Percentiles rank a stretch among this genome's conserved stretches.
These are phyloP conservation scores for Rhododendron ferrugineum DNA, from an alignment of 148 eudicot species.

Conservation along the genomic window DNA sequence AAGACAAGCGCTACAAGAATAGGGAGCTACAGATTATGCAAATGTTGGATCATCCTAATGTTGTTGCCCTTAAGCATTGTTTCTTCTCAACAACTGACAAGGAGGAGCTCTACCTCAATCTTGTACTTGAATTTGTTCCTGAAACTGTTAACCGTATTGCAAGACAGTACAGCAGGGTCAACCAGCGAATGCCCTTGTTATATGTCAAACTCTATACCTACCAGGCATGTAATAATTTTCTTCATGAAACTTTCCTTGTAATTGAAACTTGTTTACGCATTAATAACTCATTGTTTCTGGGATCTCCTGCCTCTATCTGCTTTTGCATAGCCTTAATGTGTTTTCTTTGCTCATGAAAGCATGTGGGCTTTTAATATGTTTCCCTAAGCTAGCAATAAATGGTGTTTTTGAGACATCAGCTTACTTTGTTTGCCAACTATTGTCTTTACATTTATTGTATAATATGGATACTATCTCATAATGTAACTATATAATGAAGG, in stretches of 20 bases:
- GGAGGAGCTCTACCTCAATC: constrained; percentile 95
- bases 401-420: neutral
- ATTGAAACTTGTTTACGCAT: neutral
- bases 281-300: neutral
- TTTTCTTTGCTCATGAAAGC: neutral
- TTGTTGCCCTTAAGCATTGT: constrained; percentile 92
- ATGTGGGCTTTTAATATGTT: neutral
- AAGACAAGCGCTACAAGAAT: constrained; percentile 99
- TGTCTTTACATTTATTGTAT: neutral
- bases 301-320: neutral
- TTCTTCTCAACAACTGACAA: constrained; percentile 90
- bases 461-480: neutral
- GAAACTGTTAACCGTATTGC: constrained; percentile 95
- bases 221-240: constrained; percentile 49
- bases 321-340: neutral
- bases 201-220: constrained; percentile 92
- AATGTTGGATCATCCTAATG: constrained; percentile 97
- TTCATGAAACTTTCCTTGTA: neutral
- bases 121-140: constrained; percentile 96
- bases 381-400: neutral
- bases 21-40: constrained; percentile 98
- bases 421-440: neutral
- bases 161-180: constrained; percentile 85
- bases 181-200: constrained; percentile 83
- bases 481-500: neutral